Evolutionary conservation across 768 basidiomycete species (phyloP).

Genomic region (Tylopilus sp.): DNA sequence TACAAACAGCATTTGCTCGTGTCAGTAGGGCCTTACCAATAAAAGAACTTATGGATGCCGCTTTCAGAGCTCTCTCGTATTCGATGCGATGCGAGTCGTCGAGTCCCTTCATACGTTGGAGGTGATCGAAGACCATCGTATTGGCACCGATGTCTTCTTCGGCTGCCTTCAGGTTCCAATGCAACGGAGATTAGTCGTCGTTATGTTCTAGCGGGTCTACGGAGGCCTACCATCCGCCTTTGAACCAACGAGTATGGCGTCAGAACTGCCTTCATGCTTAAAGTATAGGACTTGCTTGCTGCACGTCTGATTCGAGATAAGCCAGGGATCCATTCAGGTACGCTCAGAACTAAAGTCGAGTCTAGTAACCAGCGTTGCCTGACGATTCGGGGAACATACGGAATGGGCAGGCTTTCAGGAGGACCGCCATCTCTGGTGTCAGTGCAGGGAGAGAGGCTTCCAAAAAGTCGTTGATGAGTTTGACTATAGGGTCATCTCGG

Average conservation of each 20-base stretch:
- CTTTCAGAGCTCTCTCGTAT: slow-evolving; percentile 5
- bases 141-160: neutral
- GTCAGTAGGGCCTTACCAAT: neutral
- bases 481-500: neutral
- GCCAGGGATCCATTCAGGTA: no score
- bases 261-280: neutral
- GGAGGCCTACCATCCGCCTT: neutral
- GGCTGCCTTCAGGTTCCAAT: neutral
- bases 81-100: slow-evolving; percentile 1
- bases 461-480: slow-evolving; percentile 1
- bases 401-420: slow-evolving; percentile 11
- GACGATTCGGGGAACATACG: no score
- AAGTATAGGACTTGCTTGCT: no score
- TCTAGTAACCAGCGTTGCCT: no score
- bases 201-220: neutral
- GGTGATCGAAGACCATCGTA: neutral
- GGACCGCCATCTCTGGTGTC: slow-evolving; percentile 7
- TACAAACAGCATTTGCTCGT: neutral
- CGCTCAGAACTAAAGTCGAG: no score
- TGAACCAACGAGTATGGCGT: neutral
- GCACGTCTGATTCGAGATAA: neutral
- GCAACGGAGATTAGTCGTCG: neutral
- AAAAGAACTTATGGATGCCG: neutral
- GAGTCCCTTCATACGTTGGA: slow-evolving; percentile 9
- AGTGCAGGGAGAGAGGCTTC: neutral